These are phyloP conservation scores for Dunaliella sp. DNA, from an alignment of 139 green algal genomes.

Conservation along the genomic window DNA sequence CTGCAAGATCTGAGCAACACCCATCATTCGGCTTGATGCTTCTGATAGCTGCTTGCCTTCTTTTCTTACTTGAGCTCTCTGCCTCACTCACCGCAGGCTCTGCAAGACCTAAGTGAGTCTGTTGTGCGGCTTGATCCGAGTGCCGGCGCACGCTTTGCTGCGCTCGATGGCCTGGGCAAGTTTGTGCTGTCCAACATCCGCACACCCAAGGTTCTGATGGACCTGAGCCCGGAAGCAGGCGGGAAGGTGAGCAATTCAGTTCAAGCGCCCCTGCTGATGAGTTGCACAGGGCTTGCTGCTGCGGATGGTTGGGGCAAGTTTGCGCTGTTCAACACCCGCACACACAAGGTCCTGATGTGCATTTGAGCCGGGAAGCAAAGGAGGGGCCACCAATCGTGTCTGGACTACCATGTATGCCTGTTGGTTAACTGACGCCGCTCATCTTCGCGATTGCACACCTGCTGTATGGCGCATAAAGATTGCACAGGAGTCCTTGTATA, in stretches of 20 bases:
- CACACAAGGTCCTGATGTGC: conserved; percentile 47
- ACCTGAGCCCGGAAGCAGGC: conserved; percentile 19
- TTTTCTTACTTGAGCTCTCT: no score
- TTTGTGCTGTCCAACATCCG: conserved; percentile 58
- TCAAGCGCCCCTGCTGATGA: no score
- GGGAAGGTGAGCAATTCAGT: neutral
- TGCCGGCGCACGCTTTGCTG: conserved; percentile 19
- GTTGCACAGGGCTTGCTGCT: conserved; percentile 18
- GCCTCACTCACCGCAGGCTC: conserved; percentile 22
- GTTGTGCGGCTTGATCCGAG: conserved; percentile 30
- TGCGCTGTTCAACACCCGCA: conserved; percentile 56
- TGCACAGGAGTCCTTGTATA: no score
- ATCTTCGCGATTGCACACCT: no score
- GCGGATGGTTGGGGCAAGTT: conserved; percentile 39
- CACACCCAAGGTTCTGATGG: conserved; percentile 50
- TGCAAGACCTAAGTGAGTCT: conserved; percentile 32
- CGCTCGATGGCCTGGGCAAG: conserved; percentile 33
- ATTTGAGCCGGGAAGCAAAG: conserved; percentile 22
- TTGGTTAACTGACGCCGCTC: no score
- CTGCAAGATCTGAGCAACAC: no score
- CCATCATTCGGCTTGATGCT: neutral
- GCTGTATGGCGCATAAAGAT: no score
- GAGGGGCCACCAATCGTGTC: no score
- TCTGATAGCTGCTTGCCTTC: no score
- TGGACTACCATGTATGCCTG: no score